Base-by-base conservation (phyloP, 2,329 filamentous ascomycete genomes). In the Aspergillus melleus region DNA sequence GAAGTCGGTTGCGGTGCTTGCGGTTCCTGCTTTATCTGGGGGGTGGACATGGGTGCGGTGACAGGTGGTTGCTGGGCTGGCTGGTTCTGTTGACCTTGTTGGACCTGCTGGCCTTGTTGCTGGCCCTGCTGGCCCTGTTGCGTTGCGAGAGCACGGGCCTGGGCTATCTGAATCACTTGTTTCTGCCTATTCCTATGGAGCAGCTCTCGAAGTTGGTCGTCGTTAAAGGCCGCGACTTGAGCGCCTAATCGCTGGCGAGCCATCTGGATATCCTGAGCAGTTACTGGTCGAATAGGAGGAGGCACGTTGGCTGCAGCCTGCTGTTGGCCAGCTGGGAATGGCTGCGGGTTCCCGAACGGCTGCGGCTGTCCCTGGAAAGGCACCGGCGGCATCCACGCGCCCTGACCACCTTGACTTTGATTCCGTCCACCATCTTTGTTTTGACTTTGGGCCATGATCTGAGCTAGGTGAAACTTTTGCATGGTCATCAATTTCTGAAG, bases 401-500 rank as follows among this genome's bases (percentile, higher is more conserved):
- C 60, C 54, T 71, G 71, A 14, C 61, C 66, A 52, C 64, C 65
- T 44, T 68, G 68, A 22, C 69, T 70, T 30, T 57, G 51, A 49
- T 66, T 68, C 14, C 65, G 64, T 53, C 61, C 67, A 49, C 32
- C 57, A 32, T 67, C 64, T 58, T 73, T 71, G 14, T 66, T 66
- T 49, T 74, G 70, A 19, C 66, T 66, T 49, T 74, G 70, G 22
- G 63, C 59, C 63, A 70, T 68, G 65, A 68, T 76, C 60, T 79
- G 76, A 55, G 72, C 74, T 60, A 81, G 79, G 61, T 84, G 81
- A 42, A 80, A 65, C 51, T 70, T 76, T 60, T 80, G 79, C 16
- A 79, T 62, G 20, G 68, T 70, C 55, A 73, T 66, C 14, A 84
- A 64, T 56, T 76, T 81, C 6, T 73, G 64, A 19, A 78, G 56